These are phyloP conservation scores for Barnettozyma hawaiiensis DNA, from an alignment of 1,139 yeast species.

Conservation along the genomic window DNA sequence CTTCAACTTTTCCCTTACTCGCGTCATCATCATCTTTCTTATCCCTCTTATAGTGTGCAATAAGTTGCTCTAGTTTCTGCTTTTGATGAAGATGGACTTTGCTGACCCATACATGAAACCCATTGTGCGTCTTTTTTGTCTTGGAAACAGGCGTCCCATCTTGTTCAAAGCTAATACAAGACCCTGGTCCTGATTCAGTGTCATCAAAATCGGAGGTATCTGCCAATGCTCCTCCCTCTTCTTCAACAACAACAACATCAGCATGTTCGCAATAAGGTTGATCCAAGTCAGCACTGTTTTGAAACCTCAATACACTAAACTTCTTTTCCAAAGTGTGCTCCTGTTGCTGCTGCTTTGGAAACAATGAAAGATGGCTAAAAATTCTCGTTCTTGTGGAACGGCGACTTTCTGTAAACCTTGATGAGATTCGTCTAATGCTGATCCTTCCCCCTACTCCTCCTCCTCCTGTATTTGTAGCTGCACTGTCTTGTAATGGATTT, in stretches of 20 bases:
- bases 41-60: not conserved
- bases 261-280: slow-evolving; percentile 4
- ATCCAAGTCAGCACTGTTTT: slow-evolving; percentile 3
- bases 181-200: not conserved
- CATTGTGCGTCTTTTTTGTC: slow-evolving; percentile 6
- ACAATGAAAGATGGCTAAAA: not conserved
- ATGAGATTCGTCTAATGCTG: slow-evolving; percentile 8
- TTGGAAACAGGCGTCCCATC: slow-evolving; percentile 12
- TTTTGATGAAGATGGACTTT: slow-evolving; percentile 9
- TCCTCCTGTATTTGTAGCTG: not conserved
- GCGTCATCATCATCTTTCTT: not conserved
- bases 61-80: slow-evolving; percentile 2
- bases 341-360: not conserved
- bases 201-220: not conserved
- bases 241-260: not conserved
- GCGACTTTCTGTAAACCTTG: slow-evolving; percentile 3
- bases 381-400: slow-evolving; percentile 2
- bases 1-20: not conserved
- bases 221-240: too few relatives aligned
- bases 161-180: slow-evolving; percentile 9
- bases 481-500: not conserved
- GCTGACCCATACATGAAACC: slow-evolving; percentile 11
- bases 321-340: slow-evolving; percentile 1
- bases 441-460: not conserved
- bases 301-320: not conserved